Base-by-base conservation (phyloP, 2,329 filamentous ascomycete genomes). In the Trichoderma brevicompactum region DNA sequence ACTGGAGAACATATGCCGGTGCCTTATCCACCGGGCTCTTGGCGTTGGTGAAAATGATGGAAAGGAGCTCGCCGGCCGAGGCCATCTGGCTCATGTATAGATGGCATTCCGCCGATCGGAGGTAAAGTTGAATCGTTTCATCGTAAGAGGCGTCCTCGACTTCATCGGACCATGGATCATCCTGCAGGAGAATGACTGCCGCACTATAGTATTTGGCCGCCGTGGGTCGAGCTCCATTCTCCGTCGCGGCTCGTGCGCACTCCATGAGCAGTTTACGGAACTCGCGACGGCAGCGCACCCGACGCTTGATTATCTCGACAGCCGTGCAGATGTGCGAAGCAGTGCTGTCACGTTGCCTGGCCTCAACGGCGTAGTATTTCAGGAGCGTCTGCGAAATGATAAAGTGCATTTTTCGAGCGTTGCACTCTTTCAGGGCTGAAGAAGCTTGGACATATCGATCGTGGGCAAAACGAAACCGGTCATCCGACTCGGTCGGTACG, bases 401-500 rank as follows among this genome's bases (percentile, higher is more conserved):
- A 71, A 94, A 97, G 76, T 97, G 93, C 94, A 97, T 97, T 70
- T 91, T 90, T 19, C 85, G 81, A 23, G 85, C 80, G 64, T 90
- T 87, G 72, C 86, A 88, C 73, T 94, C 88, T 68, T 85, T 87
- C 59, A 97, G 80, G 5, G 86, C 84, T 13, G 85, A 82, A 6
- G 92, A 88, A 15, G 92, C 92, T 73, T 91, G 88, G 58, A 93
- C 84, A 72, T 96, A 96, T 60, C 94, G 87, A 75, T 97, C 94
- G 75, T 97, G 94, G 40, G 89, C 88, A 75, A 97, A 97, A 40
- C 88, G 87, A 76, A 97, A 97, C 46, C 88, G 85, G 75, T 97
- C 92, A 72, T 97, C 94, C 1, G 89, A 88, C 68, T 95, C 92
- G 19, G 90, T 92, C 0, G 92, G 86, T 64, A 94, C 87, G 46